Evolutionary conservation across 2,329 filamentous ascomycete genomes (phyloP), one percentile per base, ranked within the genome.

Genomic region (Hymenoscyphus repandus): DNA sequence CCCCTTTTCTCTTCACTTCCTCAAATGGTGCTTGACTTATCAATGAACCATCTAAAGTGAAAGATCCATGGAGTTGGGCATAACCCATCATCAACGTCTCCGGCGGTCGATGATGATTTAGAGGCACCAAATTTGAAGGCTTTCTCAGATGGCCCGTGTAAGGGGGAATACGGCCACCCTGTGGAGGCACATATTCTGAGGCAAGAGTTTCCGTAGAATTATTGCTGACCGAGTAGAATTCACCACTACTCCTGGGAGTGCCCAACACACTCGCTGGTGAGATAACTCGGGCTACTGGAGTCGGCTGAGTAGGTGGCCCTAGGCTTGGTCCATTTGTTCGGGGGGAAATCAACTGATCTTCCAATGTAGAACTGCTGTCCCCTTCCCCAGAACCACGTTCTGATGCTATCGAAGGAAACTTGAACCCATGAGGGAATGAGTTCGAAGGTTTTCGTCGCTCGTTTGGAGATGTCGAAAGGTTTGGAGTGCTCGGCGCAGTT

Each of bases 81-180:
- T 95, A 99, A 0, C 91, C 93, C 93, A 99, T 99, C 83, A 99
- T 95, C 48, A 99, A 72, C 1, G 86, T 85, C 66, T 97, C 91
- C 0, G 88, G 83, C 36, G 74, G 67, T 60, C 71, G 74, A 37
- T 73, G 66, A 42, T 72, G 71, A 55, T 72, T 70, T 52, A 67
- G 65, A 48, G 56, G 68, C 53, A 40, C 70, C 51, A 73, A 58
- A 51, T 68, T 71, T 39, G 77, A 79, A 47, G 68, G 65, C 58
- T 73, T 69, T 45, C 76, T 68, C 40, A 55, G 53, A 50, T 67
- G 64, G 10, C 55, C 47, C 27, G 62, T 63, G 54, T 78, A 72
- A 12, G 75, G 62, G 56, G 79, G 73, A 2, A 70, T 64, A 27
- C 76, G 72, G 22, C 39, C 64, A 18, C 53, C 36, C 10, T 64